Percentiles rank a stretch among this genome's conserved stretches.
phyloP scores from a whole-genome alignment of 2,329 filamentous ascomycete species.

The Calonectria pseudoreteaudii region DNA sequence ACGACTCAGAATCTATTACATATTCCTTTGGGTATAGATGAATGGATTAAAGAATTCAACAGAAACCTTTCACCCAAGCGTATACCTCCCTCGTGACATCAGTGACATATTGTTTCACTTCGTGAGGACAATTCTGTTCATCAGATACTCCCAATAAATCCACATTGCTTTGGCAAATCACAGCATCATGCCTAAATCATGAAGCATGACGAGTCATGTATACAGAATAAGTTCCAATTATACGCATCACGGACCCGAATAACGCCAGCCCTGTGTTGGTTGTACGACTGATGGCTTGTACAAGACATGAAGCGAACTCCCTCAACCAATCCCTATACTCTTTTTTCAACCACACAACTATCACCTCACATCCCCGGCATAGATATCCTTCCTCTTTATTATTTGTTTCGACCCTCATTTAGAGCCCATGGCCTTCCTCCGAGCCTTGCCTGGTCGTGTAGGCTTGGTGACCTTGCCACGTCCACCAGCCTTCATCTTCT shows the following conservation, averaged over 20 bases:
- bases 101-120: background rate
- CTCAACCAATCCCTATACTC: background rate
- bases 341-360: constrained; percentile 18
- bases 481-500: constrained; percentile 80
- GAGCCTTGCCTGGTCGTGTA: constrained; percentile 62
- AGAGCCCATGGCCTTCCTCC: constrained; percentile 58
- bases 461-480: constrained; percentile 53
- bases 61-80: background rate
- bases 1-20: constrained; percentile 48
- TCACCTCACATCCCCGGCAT: constrained; percentile 1
- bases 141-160: too few relatives aligned
- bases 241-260: constrained; percentile 34
- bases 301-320: constrained; percentile 18
- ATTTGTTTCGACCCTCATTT: constrained; percentile 29
- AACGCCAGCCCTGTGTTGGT: constrained; percentile 30
- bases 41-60: constrained; percentile 47
- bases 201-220: background rate
- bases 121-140: background rate
- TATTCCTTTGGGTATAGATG: constrained; percentile 52
- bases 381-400: background rate
- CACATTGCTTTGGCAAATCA: constrained; percentile 17
- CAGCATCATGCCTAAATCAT: background rate
- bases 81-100: background rate
- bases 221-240: constrained; percentile 36
- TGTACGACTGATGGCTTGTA: constrained; percentile 21